A percentile compares a stretch with the other conserved stretches of the same genome.
Conservation (phyloP, 176 grass and related monocot genomes). For the Avena sativa region DNA sequence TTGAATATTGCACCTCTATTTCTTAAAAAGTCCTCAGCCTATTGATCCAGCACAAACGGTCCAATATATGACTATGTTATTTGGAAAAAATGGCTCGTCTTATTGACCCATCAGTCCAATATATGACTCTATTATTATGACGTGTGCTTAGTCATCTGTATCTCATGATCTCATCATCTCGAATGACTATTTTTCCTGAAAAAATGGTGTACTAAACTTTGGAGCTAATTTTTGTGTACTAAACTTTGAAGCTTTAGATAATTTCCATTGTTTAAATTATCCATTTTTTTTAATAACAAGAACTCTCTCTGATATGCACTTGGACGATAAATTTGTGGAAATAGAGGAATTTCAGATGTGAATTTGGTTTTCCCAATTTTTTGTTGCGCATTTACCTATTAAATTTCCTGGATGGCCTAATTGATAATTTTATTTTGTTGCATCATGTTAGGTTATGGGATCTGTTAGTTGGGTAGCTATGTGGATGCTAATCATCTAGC, state of each 20-base stretch:
- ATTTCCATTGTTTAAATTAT: not conserved
- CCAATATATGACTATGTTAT: not conserved
- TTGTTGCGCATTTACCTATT: slow-evolving; percentile 22
- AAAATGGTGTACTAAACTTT: not conserved
- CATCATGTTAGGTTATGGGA: not conserved
- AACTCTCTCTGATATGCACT: slow-evolving; percentile 48
- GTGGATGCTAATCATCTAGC: not conserved
- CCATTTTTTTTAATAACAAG: not conserved
- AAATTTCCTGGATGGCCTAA: not conserved
- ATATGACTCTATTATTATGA: not conserved
- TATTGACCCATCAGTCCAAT: too few relatives aligned
- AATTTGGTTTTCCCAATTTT: slow-evolving; percentile 3
- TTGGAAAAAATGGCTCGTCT: too few relatives aligned
- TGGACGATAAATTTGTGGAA: slow-evolving; percentile 84
- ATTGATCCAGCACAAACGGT: not conserved
- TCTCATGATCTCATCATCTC: not conserved
- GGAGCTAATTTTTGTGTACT: not conserved
- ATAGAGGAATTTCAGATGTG: slow-evolving; percentile 93
- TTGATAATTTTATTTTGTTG: slow-evolving; percentile 41
- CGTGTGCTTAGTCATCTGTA: not conserved
- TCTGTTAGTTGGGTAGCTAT: not conserved
- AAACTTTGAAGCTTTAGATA: not conserved
- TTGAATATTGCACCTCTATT: not conserved
- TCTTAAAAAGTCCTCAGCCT: not conserved
- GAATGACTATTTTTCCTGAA: not conserved